Percentiles rank a stretch among this genome's conserved stretches.
These are phyloP conservation scores for Huntiella savannae DNA, from an alignment of 2,329 filamentous ascomycete genomes.

Conservation along the genomic window DNA sequence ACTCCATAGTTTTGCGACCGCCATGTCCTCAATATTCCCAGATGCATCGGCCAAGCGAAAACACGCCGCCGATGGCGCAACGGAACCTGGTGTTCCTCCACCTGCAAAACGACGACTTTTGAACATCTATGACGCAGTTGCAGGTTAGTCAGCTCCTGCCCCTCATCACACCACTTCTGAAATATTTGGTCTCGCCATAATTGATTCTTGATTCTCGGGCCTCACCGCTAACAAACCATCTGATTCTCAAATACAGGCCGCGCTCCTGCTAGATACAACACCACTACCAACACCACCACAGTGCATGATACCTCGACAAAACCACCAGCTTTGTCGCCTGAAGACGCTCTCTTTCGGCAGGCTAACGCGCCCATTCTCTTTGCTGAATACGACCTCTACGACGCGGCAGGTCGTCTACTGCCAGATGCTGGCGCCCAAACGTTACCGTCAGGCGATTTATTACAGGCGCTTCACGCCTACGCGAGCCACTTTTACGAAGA, in stretches of 20 bases:
- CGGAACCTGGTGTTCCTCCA: too few species aligned
- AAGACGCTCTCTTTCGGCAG: slow-evolving; percentile 51
- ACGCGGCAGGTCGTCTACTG: slow-evolving; percentile 38
- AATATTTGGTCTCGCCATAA: not conserved
- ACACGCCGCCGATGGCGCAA: not conserved
- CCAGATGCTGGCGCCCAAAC: slow-evolving; percentile 23
- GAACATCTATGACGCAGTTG: slow-evolving; percentile 55
- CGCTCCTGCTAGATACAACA: slow-evolving; percentile 1
- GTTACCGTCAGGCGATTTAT: slow-evolving; percentile 49
- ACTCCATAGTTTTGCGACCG: not conserved
- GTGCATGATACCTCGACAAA: not conserved
- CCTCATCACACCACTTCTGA: not conserved
- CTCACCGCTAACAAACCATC: not conserved
- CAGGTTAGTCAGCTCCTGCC: slow-evolving; percentile 29
- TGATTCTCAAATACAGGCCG: slow-evolving; percentile 5
- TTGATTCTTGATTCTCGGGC: not conserved
- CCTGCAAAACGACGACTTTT: slow-evolving; percentile 19
- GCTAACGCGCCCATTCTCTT: slow-evolving; percentile 46
- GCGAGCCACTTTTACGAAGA: slow-evolving; percentile 44
- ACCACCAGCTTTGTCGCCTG: slow-evolving; percentile 32
- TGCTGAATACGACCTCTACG: slow-evolving; percentile 54
- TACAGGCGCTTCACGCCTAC: slow-evolving; percentile 51
- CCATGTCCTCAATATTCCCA: not conserved
- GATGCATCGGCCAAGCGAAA: not conserved
- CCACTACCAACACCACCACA: not conserved